Base-by-base conservation (phyloP, 2,329 filamentous ascomycete species). In the Thielaviopsis populi region DNA sequence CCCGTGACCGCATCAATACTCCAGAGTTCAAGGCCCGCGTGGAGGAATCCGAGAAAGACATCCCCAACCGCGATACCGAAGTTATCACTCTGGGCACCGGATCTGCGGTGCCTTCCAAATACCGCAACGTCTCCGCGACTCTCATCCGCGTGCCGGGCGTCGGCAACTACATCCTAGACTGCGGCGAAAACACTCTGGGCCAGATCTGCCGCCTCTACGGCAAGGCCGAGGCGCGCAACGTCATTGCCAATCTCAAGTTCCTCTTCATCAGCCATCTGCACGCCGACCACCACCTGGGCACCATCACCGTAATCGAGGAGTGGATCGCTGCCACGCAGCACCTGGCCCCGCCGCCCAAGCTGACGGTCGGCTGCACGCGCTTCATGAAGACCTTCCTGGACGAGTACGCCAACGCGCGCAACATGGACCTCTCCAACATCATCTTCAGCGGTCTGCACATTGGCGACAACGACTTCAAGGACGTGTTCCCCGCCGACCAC, bases 181-280 rank as follows among this genome's bases (percentile, higher is more conserved):
- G 86, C 69, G 94, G 94, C 65, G 94, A 99, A 74, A 91, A 90
- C 70, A 96, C 94, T 0, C 76, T 97, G 8, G 92, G 92, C 11
- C 91, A 96, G 72, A 76, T 99, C 46, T 83, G 83, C 65, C 87
- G 94, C 61, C 78, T 88, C 0, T 92, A 88, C 69, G 79, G 81
- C 5, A 76, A 79, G 0, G 78, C 83, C 3, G 81, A 89, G 68
- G 76, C 92, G 2, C 77, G 77, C 33, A 78, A 85, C n/a, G 79
- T 96, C 13, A 77, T 99, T n/a, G 80, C 78, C 66, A 85, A 95
- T 67, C 78, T 99, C 53, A 86, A 85, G 63, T 83, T 84, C 68
- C 86, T 99, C 67, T 95, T 90, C 84, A 94, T 99, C 74, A 95
- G 89, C 73, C 94, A 99, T 75, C 78, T 95, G 67, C 94, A 99